phyloP scores from a whole-genome alignment of 83 land plant genomes.

The Diphasiastrum complanatum region DNA sequence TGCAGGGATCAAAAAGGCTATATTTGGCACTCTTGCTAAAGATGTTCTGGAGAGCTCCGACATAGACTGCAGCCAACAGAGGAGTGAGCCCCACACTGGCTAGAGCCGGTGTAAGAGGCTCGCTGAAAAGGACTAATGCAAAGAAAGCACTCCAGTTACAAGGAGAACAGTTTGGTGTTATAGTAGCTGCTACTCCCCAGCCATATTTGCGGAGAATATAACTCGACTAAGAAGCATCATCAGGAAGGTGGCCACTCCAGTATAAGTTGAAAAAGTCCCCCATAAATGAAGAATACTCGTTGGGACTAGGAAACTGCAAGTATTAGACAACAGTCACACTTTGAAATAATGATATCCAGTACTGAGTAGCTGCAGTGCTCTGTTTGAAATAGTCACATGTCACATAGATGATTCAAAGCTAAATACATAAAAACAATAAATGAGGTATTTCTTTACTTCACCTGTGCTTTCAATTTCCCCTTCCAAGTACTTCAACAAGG shows the following conservation, averaged over 20 bases:
- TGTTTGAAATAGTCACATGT: neutral
- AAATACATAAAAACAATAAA: neutral
- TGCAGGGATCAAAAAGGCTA: constrained; percentile 99
- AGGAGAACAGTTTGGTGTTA: constrained; percentile 87
- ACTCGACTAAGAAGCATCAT: constrained; percentile 92
- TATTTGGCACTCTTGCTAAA: constrained; percentile 99
- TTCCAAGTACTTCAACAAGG: constrained; percentile 99
- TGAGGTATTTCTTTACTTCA: constrained; percentile 5
- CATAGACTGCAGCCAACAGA: constrained; percentile 95
- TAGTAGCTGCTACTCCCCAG: constrained; percentile 97
- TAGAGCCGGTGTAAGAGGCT: constrained; percentile 63
- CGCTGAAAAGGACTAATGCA: constrained; percentile 79
- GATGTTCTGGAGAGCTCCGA: constrained; percentile 95
- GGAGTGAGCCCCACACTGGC: constrained; percentile 84
- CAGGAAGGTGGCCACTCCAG: constrained; percentile 93
- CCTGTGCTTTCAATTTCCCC: constrained; percentile 94
- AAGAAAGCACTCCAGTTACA: constrained; percentile 96
- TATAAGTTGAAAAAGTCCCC: constrained; percentile 95
- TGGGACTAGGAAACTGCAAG: constrained; percentile 89
- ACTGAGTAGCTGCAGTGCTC: neutral
- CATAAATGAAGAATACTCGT: constrained; percentile 96
- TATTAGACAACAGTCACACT: neutral
- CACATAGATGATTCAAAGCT: too few relatives aligned
- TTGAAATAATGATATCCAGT: neutral
- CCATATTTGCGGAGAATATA: constrained; percentile 83